Conservation (phyloP, 108 stramenopile genomes). For the Nannochloropsis oceanica region DNA sequence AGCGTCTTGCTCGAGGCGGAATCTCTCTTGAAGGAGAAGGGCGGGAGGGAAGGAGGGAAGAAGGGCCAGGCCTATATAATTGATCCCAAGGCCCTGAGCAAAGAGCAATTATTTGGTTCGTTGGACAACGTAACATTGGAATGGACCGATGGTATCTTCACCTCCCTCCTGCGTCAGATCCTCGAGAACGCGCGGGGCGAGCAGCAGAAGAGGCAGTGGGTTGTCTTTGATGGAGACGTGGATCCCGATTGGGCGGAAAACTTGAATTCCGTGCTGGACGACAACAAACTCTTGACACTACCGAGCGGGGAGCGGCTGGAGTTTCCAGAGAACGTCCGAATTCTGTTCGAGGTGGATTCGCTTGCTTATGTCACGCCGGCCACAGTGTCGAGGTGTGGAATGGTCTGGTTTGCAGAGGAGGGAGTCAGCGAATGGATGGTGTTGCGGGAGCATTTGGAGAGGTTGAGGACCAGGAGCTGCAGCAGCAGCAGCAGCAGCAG, state of each 20-base stretch:
- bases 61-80: constrained; percentile 81
- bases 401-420: constrained; percentile 93
- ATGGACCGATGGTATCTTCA: constrained; percentile 99
- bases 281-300: constrained; percentile 87
- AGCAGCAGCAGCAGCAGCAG: not conserved
- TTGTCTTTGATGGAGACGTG: constrained; percentile 93
- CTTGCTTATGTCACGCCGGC: constrained; percentile 87
- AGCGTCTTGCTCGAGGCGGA: constrained; percentile 57
- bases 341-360: constrained; percentile 61
- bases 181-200: constrained; percentile 85
- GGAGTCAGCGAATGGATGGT: constrained; percentile 46
- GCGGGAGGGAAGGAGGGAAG: constrained; percentile 33
- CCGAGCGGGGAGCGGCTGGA: constrained; percentile 74
- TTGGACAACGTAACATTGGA: constrained; percentile 94
- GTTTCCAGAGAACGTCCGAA: constrained; percentile 37
- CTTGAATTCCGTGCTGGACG: constrained; percentile 72
- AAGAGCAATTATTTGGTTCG: constrained; percentile 75
- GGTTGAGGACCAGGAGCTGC: not conserved
- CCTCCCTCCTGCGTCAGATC: constrained; percentile 47
- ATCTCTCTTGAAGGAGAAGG: constrained; percentile 50
- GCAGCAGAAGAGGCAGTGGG: constrained; percentile 72
- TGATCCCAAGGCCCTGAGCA: constrained; percentile 87
- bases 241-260: constrained; percentile 80
- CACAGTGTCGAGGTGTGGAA: constrained; percentile 93
- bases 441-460: constrained; percentile 3